These are phyloP conservation scores for Pinus taeda DNA, from an alignment of 75 land plant genomes.

Conservation along the genomic window DNA sequence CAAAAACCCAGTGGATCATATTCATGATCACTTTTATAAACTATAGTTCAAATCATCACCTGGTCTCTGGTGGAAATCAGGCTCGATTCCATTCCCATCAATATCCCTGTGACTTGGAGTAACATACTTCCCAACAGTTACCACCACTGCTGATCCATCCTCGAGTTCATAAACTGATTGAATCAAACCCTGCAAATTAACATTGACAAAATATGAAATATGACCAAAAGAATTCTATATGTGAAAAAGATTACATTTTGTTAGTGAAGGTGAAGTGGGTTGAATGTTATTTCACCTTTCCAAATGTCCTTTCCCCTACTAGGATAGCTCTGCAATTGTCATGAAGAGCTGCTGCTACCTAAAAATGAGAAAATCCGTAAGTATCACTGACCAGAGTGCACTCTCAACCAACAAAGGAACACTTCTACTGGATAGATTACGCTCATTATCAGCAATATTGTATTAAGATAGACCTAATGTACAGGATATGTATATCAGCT, in stretches of 20 bases:
- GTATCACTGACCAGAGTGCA: constrained; percentile 2
- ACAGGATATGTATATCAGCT: not conserved
- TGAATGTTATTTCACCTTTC: constrained; percentile 60
- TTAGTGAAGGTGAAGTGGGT: not conserved
- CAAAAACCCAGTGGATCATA: not conserved
- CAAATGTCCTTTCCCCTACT: constrained; percentile 91
- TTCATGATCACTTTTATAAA: not conserved
- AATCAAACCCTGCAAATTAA: constrained; percentile 72
- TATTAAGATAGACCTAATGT: not conserved
- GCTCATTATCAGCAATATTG: not conserved
- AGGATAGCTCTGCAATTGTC: constrained; percentile 98
- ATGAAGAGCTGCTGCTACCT: constrained; percentile 97
- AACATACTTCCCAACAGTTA: constrained; percentile 95
- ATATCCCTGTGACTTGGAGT: constrained; percentile 88
- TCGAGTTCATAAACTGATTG: constrained; percentile 94
- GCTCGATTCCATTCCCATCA: constrained; percentile 89
- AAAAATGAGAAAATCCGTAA: constrained; percentile 1
- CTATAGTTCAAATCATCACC: constrained; percentile 26
- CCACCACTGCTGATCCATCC: constrained; percentile 94
- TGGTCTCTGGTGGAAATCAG: constrained; percentile 74
- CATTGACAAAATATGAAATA: not conserved
- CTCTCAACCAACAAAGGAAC: not conserved
- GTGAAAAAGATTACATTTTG: not conserved
- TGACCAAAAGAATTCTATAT: not conserved
- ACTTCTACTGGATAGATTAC: not conserved